Evolutionary conservation across 2,329 filamentous ascomycete genomes (phyloP).

Genomic region (Aspergillus candidus): DNA sequence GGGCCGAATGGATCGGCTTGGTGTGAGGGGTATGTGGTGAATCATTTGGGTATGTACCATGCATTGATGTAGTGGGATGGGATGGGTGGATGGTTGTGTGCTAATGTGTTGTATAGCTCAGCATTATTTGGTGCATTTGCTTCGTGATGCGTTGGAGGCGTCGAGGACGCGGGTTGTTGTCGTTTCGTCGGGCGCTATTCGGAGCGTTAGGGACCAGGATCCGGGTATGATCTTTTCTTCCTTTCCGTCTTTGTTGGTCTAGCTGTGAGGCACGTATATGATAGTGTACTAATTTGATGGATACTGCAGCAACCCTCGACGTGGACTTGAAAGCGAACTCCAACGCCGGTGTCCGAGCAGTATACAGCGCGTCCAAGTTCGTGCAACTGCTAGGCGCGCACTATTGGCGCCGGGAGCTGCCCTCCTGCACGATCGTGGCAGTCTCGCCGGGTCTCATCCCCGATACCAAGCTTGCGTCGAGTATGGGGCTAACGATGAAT

Average conservation of each 20-base stretch:
- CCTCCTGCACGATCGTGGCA: slow-evolving; percentile 17
- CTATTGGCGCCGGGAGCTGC: slow-evolving; percentile 20
- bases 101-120: no score
- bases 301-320: no score
- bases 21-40: slow-evolving; percentile 18
- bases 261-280: no score
- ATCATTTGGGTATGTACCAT: slow-evolving; percentile 17
- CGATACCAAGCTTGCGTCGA: slow-evolving; percentile 15
- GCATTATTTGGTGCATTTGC: no score
- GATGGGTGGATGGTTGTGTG: no score
- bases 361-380: slow-evolving; percentile 24
- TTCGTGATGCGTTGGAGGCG: slow-evolving; percentile 9
- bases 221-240: slow-evolving; percentile 11
- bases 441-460: slow-evolving; percentile 18
- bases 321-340: slow-evolving; percentile 4
- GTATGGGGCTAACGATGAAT: slow-evolving; percentile 14
- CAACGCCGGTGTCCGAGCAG: slow-evolving; percentile 9
- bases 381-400: slow-evolving; percentile 18
- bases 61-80: no score
- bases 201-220: slow-evolving; percentile 15
- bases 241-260: no score
- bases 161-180: slow-evolving; percentile 19
- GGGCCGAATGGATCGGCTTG: slow-evolving; percentile 21
- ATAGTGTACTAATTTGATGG: no score
- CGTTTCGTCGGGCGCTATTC: slow-evolving; percentile 22